A percentile compares a stretch with the other conserved stretches of the same genome.
Evolutionary conservation across 768 basidiomycete species (phyloP).

Genomic region (Tricholoma furcatifolium): DNA sequence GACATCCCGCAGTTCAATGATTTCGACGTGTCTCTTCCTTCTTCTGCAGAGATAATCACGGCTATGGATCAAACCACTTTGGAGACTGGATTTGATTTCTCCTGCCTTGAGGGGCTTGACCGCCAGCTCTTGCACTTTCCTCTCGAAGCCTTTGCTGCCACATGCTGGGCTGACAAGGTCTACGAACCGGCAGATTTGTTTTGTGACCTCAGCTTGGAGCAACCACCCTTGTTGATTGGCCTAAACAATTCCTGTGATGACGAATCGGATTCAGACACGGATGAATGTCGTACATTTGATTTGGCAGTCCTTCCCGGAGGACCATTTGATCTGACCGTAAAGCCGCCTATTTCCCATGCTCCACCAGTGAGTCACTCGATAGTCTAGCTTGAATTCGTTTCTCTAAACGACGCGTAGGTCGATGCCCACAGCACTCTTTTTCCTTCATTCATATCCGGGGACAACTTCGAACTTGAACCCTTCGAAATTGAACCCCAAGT

Average conservation of each 20-base stretch:
- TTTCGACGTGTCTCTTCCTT: conserved; percentile 8
- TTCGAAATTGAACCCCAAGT: no score
- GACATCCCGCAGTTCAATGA: conserved; percentile 23
- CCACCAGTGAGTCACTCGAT: conserved; percentile 4
- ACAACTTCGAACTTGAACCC: no score
- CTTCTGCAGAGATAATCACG: conserved; percentile 8
- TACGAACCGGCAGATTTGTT: conserved; percentile 9
- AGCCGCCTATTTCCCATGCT: background rate
- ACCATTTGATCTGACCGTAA: background rate
- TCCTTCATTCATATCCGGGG: no score
- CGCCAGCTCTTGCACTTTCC: conserved; percentile 35
- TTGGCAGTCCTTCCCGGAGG: conserved; percentile 6
- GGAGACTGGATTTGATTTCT: conserved; percentile 34
- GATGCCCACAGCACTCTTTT: background rate
- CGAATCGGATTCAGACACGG: conserved; percentile 27
- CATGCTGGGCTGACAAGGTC: conserved; percentile 33
- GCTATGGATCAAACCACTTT: conserved; percentile 37
- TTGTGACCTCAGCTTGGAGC: background rate
- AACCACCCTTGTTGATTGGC: background rate
- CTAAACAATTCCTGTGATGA: conserved; percentile 15
- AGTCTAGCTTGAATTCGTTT: background rate
- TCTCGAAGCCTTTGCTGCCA: conserved; percentile 31
- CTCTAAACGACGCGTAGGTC: background rate
- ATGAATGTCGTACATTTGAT: conserved; percentile 24
- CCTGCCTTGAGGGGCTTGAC: conserved; percentile 38